Conservation (phyloP, 805 yeast species). For the Tetrapisispora arboricola region DNA sequence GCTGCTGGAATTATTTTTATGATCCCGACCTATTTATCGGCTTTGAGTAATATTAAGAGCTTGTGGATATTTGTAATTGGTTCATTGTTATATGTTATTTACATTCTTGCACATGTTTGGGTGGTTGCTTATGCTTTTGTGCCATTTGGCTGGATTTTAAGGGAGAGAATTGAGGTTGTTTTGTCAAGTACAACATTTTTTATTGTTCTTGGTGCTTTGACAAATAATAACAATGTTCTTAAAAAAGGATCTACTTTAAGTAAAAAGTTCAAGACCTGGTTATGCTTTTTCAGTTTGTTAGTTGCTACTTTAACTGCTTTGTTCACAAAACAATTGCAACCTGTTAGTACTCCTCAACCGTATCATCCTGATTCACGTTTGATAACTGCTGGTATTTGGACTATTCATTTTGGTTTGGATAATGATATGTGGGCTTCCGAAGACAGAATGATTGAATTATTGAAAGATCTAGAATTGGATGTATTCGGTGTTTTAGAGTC, state of each 20-base stretch:
- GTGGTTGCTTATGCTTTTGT: slow-evolving; percentile 97
- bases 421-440: slow-evolving; percentile 98
- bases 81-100: slow-evolving; percentile 39
- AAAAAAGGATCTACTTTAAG: slow-evolving; percentile 3
- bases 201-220: slow-evolving; percentile 43
- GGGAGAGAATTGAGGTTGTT: slow-evolving; percentile 82
- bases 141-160: slow-evolving; percentile 78
- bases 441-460: slow-evolving; percentile 73
- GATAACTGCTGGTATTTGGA: slow-evolving; percentile 96
- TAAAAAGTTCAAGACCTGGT: slow-evolving; percentile 11
- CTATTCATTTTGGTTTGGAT: slow-evolving; percentile 93
- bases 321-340: slow-evolving; percentile 20
- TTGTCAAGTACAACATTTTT: slow-evolving; percentile 44
- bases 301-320: slow-evolving; percentile 12
- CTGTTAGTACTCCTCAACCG: slow-evolving; percentile 48
- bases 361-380: slow-evolving; percentile 57
- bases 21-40: slow-evolving; percentile 54
- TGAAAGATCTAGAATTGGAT: slow-evolving; percentile 80
- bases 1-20: slow-evolving; percentile 50
- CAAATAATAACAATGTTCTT: slow-evolving; percentile 1
- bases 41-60: slow-evolving; percentile 45
- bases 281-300: slow-evolving; percentile 11
- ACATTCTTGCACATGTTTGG: slow-evolving; percentile 85
- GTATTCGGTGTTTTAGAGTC: slow-evolving; percentile 84
- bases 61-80: slow-evolving; percentile 43